phyloP scores from a whole-genome alignment of 176 grass and related monocot species.

The Raddia distichophylla region DNA sequence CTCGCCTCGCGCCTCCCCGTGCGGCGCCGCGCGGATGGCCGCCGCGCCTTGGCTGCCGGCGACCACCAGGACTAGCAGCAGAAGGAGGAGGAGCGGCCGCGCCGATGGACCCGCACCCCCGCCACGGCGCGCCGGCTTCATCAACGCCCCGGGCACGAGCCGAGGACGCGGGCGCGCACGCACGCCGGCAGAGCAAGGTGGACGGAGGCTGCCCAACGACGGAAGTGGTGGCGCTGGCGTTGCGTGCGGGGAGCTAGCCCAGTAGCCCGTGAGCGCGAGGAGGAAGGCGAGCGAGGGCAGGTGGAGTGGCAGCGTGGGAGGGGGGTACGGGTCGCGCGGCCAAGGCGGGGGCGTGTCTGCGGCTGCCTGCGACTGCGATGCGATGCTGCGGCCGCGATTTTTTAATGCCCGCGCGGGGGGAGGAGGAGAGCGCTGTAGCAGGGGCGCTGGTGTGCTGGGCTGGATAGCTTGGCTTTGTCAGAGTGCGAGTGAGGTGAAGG shows the following conservation, averaged over 20 bases:
- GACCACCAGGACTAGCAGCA: neutral
- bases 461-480: neutral
- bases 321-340: constrained; percentile 18
- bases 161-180: neutral
- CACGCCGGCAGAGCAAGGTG: neutral
- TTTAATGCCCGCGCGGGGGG: neutral
- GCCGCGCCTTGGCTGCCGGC: neutral
- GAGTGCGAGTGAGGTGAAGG: neutral
- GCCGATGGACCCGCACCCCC: constrained; percentile 8
- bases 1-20: neutral
- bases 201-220: too few relatives aligned
- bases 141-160: constrained; percentile 4
- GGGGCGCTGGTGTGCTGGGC: neutral
- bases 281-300: neutral
- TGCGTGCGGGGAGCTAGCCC: neutral
- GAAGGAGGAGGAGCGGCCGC: neutral
- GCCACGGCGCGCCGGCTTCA: constrained; percentile 20
- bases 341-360: constrained; percentile 29
- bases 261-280: neutral
- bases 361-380: neutral
- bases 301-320: neutral
- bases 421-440: neutral
- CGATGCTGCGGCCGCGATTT: neutral
- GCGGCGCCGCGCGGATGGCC: neutral
- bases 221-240: neutral